Evolutionary conservation across 148 eudicot species (phyloP).

Genomic region (Mesembryanthemum crystallinum): DNA sequence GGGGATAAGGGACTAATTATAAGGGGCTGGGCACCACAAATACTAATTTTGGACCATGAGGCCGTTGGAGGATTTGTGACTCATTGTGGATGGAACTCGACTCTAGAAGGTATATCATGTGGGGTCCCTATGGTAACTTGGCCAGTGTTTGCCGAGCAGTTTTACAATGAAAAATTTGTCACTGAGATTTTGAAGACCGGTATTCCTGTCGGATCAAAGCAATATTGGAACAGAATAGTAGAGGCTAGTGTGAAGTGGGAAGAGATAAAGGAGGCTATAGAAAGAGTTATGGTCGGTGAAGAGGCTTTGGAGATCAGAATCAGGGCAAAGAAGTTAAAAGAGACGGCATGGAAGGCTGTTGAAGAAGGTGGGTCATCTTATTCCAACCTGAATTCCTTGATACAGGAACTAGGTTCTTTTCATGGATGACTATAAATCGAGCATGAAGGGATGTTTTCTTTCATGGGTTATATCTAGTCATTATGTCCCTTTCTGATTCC

Average conservation of each 20-base stretch:
- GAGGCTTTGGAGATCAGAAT: constrained; percentile 27
- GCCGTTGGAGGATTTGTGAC: constrained; percentile 35
- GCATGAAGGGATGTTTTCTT: too few relatives aligned
- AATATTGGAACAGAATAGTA: background rate
- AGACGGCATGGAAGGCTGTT: constrained; percentile 32
- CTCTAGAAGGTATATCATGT: constrained; percentile 25
- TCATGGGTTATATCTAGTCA: too few relatives aligned
- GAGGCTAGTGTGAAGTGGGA: constrained; percentile 25
- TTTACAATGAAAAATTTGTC: constrained; percentile 32
- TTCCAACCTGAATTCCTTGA: constrained; percentile 9
- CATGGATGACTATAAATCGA: background rate
- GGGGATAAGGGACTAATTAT: constrained; percentile 32
- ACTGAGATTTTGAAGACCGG: constrained; percentile 29
- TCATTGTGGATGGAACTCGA: constrained; percentile 47
- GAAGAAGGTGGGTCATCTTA: constrained; percentile 35
- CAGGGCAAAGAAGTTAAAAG: constrained; percentile 29
- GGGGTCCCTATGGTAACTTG: constrained; percentile 40
- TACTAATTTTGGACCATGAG: constrained; percentile 34
- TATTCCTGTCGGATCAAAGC: constrained; percentile 25
- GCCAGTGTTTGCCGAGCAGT: constrained; percentile 34
- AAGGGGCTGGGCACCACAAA: constrained; percentile 42
- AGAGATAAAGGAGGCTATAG: constrained; percentile 24
- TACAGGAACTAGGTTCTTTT: constrained; percentile 16
- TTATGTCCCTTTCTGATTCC: too few relatives aligned
- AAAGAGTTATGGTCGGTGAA: constrained; percentile 31